These are phyloP conservation scores for Penicillium lividum DNA, from an alignment of 495 filamentous ascomycete species.

Conservation along the genomic window DNA sequence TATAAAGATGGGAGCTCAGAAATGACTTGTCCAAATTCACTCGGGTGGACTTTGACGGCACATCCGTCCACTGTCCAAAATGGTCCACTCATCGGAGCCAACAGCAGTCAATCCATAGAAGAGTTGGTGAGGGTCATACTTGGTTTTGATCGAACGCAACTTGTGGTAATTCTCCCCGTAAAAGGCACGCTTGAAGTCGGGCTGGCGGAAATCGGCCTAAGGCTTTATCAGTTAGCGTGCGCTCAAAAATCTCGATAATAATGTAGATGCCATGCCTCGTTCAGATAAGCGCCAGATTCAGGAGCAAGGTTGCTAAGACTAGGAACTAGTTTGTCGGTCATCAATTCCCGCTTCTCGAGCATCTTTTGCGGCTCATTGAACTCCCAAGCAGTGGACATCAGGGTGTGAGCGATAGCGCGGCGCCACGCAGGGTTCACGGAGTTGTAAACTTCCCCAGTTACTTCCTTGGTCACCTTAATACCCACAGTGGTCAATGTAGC, in stretches of 20 bases:
- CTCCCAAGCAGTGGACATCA: constrained; percentile 14
- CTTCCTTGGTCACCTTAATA: constrained; percentile 8
- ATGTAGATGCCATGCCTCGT: constrained; percentile 9
- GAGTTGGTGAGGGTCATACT: constrained; percentile 15
- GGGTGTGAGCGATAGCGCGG: constrained; percentile 6
- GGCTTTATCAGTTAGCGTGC: not conserved
- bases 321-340: constrained; percentile 16
- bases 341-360: constrained; percentile 6
- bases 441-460: constrained; percentile 13
- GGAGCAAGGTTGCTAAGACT: constrained; percentile 8
- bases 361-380: constrained; percentile 10
- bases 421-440: constrained; percentile 18
- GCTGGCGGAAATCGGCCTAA: constrained; percentile 18
- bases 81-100: constrained; percentile 20
- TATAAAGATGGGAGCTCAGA: not conserved
- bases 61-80: constrained; percentile 16
- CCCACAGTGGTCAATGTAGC: constrained; percentile 12
- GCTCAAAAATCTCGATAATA: not conserved
- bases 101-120: constrained; percentile 22
- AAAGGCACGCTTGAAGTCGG: constrained; percentile 13
- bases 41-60: not conserved
- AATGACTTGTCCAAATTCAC: not conserved
- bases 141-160: constrained; percentile 16
- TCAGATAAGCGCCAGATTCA: constrained; percentile 16
- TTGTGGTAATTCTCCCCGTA: constrained; percentile 17